Evolutionary conservation across 345 rosid species (phyloP).

Genomic region (Eucalyptus grandis): DNA sequence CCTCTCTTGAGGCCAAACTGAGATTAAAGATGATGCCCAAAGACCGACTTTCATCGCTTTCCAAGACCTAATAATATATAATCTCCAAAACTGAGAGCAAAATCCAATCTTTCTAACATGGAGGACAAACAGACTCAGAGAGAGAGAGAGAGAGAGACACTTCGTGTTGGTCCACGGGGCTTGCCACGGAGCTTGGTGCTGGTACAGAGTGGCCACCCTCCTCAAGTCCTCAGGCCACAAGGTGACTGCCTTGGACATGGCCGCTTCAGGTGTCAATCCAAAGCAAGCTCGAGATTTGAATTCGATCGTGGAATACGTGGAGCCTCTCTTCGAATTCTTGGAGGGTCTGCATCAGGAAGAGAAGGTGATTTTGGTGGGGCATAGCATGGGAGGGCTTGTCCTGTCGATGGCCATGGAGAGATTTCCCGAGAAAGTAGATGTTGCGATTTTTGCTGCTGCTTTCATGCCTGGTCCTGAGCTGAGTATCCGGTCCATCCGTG

Average conservation of each 20-base stretch:
- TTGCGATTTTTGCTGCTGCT: slow-evolving; percentile 15
- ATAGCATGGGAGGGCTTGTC: slow-evolving; percentile 15
- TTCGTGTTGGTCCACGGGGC: slow-evolving; percentile 9
- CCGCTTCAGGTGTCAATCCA: slow-evolving; percentile 12
- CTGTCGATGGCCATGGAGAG: slow-evolving; percentile 28
- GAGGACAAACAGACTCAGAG: neutral
- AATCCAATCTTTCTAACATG: neutral
- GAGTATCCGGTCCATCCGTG: neutral
- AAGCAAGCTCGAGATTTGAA: slow-evolving; percentile 1
- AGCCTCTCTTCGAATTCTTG: slow-evolving; percentile 21
- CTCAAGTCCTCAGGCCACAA: slow-evolving; percentile 6
- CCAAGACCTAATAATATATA: neutral
- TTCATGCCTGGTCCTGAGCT: slow-evolving; percentile 20
- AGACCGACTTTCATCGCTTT: neutral
- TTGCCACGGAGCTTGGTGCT: slow-evolving; percentile 23
- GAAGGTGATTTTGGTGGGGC: slow-evolving; percentile 29
- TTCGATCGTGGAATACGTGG: slow-evolving; percentile 8
- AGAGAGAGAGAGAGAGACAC: neutral
- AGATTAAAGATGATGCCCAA: neutral
- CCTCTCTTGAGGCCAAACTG: neutral
- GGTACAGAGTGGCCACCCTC: slow-evolving; percentile 13
- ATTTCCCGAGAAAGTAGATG: slow-evolving; percentile 20
- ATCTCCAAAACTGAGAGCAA: neutral
- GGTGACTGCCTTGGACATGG: slow-evolving; percentile 18
- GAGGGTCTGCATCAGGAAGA: slow-evolving; percentile 8